These are phyloP conservation scores for Coccomyxa sp. DNA, from an alignment of 139 green algal species.

Conservation along the genomic window DNA sequence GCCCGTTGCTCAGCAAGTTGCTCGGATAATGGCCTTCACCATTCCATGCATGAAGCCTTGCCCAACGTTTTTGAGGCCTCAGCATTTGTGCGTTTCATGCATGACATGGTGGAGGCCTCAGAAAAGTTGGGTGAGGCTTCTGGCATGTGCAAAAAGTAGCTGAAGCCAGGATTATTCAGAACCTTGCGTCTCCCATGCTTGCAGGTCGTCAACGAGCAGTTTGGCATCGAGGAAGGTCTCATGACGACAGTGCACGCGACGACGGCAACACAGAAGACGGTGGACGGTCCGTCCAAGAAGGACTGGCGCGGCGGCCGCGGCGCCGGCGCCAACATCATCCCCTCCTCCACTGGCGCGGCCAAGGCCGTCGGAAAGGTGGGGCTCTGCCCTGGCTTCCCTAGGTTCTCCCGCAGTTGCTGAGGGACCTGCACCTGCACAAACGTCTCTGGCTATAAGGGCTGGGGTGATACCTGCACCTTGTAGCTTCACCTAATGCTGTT, in stretches of 20 bases:
- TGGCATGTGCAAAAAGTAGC: too few relatives aligned
- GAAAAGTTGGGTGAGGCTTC: too few relatives aligned
- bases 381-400: neutral
- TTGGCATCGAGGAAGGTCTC: slow-evolving; percentile 82
- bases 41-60: too few relatives aligned
- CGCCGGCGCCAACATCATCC: slow-evolving; percentile 96
- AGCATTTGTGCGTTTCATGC: too few relatives aligned
- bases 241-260: slow-evolving; percentile 97
- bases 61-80: too few relatives aligned
- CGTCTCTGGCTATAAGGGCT: too few relatives aligned
- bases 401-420: neutral
- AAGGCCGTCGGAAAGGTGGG: slow-evolving; percentile 84
- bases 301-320: slow-evolving; percentile 93
- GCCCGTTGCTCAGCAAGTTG: too few relatives aligned
- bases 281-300: slow-evolving; percentile 94
- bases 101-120: too few relatives aligned
- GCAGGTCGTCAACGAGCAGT: slow-evolving; percentile 81
- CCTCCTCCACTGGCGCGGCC: slow-evolving; percentile 91
- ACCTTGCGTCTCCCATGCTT: neutral
- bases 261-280: slow-evolving; percentile 96
- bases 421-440: too few relatives aligned
- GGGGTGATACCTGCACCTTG: neutral
- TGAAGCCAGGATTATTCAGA: too few relatives aligned
- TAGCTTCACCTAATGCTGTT: neutral
- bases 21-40: too few relatives aligned